Conservation (phyloP, 1,284 basidiomycete species). For the Cryptococcus sp. region DNA sequence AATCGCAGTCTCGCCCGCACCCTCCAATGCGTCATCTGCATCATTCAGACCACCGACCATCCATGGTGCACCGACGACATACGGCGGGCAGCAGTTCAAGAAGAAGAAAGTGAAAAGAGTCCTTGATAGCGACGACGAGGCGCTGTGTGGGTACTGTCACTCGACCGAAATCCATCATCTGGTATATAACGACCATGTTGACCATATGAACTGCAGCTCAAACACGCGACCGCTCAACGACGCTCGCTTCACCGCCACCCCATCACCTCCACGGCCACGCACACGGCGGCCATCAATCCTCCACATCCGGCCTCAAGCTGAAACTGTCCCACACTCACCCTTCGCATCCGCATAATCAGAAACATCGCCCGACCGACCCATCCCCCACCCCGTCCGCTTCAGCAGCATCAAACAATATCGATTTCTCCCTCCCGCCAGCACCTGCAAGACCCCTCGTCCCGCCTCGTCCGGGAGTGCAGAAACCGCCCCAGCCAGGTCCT, state of each 20-base stretch:
- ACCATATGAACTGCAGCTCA: slow-evolving; percentile 31
- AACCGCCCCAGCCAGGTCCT: slow-evolving; percentile 72
- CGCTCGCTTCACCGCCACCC: slow-evolving; percentile 52
- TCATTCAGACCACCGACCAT: slow-evolving; percentile 29
- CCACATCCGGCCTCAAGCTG: slow-evolving; percentile 46
- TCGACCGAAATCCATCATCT: too few relatives aligned
- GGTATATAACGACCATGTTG: too few relatives aligned
- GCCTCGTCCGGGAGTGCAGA: slow-evolving; percentile 66
- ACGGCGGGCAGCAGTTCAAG: slow-evolving; percentile 61
- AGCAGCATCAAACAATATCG: slow-evolving; percentile 46
- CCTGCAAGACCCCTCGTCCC: slow-evolving; percentile 60
- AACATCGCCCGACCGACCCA: slow-evolving; percentile 38
- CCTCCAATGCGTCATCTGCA: slow-evolving; percentile 42
- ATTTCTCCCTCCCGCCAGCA: slow-evolving; percentile 42
- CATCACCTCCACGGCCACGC: slow-evolving; percentile 12
- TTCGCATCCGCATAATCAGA: slow-evolving; percentile 21
- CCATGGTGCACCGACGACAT: slow-evolving; percentile 29
- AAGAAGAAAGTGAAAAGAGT: slow-evolving; percentile 79
- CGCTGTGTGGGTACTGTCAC: slow-evolving; percentile 62
- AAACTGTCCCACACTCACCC: slow-evolving; percentile 35
- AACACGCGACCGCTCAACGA: slow-evolving; percentile 58
- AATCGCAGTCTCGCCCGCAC: slow-evolving; percentile 39
- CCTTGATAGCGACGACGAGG: slow-evolving; percentile 70
- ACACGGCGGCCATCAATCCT: slow-evolving; percentile 16
- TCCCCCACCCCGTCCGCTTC: slow-evolving; percentile 54